These are phyloP conservation scores for Pneumocystis sp. DNA, from an alignment of 1,139 yeast genomes.

Conservation along the genomic window DNA sequence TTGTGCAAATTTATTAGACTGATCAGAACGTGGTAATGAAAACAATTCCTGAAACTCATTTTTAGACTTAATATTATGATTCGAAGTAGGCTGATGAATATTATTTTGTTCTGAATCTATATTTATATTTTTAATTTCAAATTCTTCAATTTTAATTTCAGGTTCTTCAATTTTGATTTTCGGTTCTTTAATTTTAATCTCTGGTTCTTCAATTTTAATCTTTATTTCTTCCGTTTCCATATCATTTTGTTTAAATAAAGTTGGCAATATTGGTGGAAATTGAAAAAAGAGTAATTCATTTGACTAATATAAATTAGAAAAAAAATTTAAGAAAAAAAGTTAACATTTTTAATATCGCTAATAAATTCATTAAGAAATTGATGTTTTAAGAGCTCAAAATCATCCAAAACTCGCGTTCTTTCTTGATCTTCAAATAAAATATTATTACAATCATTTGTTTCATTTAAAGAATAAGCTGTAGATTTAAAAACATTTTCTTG, in stretches of 20 bases:
- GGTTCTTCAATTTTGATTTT: slow-evolving; percentile 7
- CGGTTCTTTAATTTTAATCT: background rate
- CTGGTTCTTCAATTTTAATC: slow-evolving; percentile 8
- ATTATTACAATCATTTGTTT: background rate
- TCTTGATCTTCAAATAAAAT: background rate
- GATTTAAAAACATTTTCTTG: background rate
- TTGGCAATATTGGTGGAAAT: slow-evolving; percentile 54
- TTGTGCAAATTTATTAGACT: background rate
- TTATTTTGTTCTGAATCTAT: slow-evolving; percentile 4
- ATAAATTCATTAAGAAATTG: background rate
- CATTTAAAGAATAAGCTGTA: background rate
- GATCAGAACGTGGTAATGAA: background rate
- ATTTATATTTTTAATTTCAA: slow-evolving; percentile 8
- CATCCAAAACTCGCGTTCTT: background rate
- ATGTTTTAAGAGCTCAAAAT: background rate
- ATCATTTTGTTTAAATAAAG: slow-evolving; percentile 23
- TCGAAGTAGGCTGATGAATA: background rate
- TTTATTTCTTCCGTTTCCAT: slow-evolving; percentile 14
- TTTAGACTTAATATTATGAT: slow-evolving; percentile 2
- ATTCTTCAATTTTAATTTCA: slow-evolving; percentile 10
- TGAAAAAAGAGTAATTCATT: slow-evolving; percentile 46
- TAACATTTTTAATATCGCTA: background rate
- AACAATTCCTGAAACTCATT: slow-evolving; percentile 2
- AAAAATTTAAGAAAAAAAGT: background rate
- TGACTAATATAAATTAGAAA: slow-evolving; percentile 1